Evolutionary conservation across 108 stramenopile genomes (phyloP).

Genomic region (Cylindrotheca fusiformis): DNA sequence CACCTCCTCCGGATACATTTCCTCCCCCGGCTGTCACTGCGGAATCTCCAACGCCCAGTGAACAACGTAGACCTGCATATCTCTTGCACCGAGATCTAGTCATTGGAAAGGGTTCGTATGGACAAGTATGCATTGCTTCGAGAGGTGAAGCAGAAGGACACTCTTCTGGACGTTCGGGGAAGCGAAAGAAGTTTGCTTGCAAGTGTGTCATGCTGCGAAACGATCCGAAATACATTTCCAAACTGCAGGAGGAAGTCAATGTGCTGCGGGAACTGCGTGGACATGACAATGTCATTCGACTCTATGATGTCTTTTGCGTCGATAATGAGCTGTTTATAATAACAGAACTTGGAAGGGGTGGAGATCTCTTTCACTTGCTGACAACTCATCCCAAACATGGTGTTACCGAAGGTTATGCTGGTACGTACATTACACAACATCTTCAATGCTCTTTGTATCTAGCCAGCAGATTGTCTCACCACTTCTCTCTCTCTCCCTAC

Average conservation of each 20-base stretch:
- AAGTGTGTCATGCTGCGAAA: conserved; percentile 88
- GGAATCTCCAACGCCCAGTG: conserved; percentile 41
- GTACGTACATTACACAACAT: conserved; percentile 33
- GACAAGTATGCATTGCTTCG: conserved; percentile 90
- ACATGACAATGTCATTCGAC: conserved; percentile 72
- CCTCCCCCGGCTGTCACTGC: conserved; percentile 57
- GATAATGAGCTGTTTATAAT: conserved; percentile 82
- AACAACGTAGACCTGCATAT: conserved; percentile 81
- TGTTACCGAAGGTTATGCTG: conserved; percentile 89
- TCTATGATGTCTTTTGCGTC: conserved; percentile 80
- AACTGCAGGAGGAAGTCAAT: conserved; percentile 91
- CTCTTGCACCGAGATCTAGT: conserved; percentile 86
- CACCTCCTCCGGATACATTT: conserved; percentile 36
- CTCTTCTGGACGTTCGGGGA: conserved; percentile 46
- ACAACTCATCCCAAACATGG: conserved; percentile 93
- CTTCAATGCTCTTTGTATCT: background rate
- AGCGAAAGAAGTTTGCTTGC: conserved; percentile 90
- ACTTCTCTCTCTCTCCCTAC: conserved; percentile 2
- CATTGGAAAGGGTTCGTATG: conserved; percentile 89
- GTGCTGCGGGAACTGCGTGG: conserved; percentile 83
- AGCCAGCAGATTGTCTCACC: background rate
- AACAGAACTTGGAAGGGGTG: conserved; percentile 87
- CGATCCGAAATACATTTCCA: conserved; percentile 92
- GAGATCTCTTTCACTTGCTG: conserved; percentile 87
- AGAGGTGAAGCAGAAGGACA: conserved; percentile 83